A percentile compares a stretch with the other conserved stretches of the same genome.
These are phyloP conservation scores for Auxenochlorella pyrenoidosa DNA, from an alignment of 139 green algal genomes.

Conservation along the genomic window DNA sequence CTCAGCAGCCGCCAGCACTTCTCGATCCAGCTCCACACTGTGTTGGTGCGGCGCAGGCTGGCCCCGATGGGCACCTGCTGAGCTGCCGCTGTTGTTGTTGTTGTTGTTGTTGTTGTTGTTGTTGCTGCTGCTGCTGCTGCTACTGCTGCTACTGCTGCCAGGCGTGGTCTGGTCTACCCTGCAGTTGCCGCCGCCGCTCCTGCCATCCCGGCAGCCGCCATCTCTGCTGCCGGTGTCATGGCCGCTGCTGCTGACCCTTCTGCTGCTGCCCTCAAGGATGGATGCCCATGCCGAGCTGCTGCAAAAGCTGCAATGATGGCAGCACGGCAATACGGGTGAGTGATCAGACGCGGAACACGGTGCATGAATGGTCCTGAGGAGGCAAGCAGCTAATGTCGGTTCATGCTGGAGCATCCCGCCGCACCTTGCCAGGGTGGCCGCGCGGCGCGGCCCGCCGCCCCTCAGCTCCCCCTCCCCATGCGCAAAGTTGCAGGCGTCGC, in stretches of 20 bases:
- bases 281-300: background rate
- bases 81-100: background rate
- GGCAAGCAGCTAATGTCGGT: too few relatives aligned
- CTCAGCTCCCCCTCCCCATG: background rate
- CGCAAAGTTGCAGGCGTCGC: slow-evolving; percentile 10
- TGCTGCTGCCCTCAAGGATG: background rate
- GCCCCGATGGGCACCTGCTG: background rate
- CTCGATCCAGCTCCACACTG: too few relatives aligned
- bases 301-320: too few relatives aligned
- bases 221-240: background rate
- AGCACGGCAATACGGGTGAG: background rate
- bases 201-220: background rate
- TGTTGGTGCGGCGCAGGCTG: background rate
- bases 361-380: too few relatives aligned
- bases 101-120: too few relatives aligned
- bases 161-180: background rate
- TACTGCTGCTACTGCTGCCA: background rate
- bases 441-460: background rate
- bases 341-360: background rate
- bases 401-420: too few relatives aligned
- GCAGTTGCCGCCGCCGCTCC: background rate
- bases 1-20: background rate
- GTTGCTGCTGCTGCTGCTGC: background rate
- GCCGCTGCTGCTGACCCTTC: background rate
- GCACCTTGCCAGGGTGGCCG: background rate